phyloP scores from a whole-genome alignment of 2,329 filamentous ascomycete species.

The Thielaviopsis ethacetica region DNA sequence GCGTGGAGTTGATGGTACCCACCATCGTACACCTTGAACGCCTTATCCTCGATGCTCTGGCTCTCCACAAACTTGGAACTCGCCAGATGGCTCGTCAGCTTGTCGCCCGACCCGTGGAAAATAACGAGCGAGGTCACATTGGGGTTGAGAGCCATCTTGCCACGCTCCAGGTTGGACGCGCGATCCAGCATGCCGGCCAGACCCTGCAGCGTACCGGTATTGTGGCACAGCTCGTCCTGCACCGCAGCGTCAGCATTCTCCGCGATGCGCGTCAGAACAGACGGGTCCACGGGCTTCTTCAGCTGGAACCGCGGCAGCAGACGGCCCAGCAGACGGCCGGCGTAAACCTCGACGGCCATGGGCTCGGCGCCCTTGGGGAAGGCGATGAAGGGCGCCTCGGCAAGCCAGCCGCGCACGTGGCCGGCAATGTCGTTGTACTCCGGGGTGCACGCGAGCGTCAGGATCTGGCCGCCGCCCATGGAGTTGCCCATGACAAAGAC shows the following conservation, averaged over 20 bases:
- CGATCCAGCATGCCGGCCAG: slow-evolving; percentile 64
- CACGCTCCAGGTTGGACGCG: slow-evolving; percentile 40
- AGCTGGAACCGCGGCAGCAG: slow-evolving; percentile 54
- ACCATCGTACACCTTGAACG: slow-evolving; percentile 58
- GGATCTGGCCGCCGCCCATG: slow-evolving; percentile 71
- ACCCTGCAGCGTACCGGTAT: slow-evolving; percentile 74
- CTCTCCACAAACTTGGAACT: slow-evolving; percentile 47
- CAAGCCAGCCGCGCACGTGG: slow-evolving; percentile 54
- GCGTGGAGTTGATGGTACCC: slow-evolving; percentile 61
- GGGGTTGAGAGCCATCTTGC: slow-evolving; percentile 33
- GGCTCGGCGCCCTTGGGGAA: slow-evolving; percentile 52
- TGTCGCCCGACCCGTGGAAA: slow-evolving; percentile 61
- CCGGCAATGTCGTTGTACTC: slow-evolving; percentile 36
- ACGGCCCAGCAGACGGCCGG: slow-evolving; percentile 50
- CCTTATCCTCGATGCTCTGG: slow-evolving; percentile 47
- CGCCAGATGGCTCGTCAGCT: slow-evolving; percentile 47
- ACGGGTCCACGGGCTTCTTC: slow-evolving; percentile 45
- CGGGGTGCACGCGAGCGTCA: slow-evolving; percentile 40
- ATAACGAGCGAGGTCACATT: slow-evolving; percentile 52
- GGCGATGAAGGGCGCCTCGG: slow-evolving; percentile 65
- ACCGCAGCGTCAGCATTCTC: slow-evolving; percentile 42
- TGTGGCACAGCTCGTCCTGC: slow-evolving; percentile 57
- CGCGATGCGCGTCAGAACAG: slow-evolving; percentile 50
- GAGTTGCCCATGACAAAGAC: slow-evolving; percentile 80
- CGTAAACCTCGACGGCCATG: slow-evolving; percentile 40